Conservation (phyloP, 805 yeast species). For the Teunomyces funiuensis region DNA sequence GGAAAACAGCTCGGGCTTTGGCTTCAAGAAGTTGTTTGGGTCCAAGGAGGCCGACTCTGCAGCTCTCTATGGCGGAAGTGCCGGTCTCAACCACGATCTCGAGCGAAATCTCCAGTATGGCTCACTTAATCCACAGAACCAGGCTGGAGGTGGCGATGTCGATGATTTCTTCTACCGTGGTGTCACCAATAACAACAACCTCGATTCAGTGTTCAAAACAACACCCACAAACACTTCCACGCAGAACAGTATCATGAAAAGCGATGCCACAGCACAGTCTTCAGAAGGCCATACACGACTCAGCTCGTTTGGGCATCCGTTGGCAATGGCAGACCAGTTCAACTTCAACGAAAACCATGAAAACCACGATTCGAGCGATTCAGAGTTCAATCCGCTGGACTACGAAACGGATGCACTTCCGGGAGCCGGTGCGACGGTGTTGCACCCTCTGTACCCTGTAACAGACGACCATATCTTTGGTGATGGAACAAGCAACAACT, state of each 20-base stretch:
- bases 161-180: constrained; percentile 45
- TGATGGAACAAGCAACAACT: constrained; percentile 20
- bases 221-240: constrained; percentile 9
- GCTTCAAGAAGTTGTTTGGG: constrained; percentile 33
- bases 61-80: constrained; percentile 4
- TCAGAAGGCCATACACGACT: constrained; percentile 24
- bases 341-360: constrained; percentile 18
- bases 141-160: constrained; percentile 14
- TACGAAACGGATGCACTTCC: constrained; percentile 15
- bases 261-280: constrained; percentile 10
- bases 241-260: constrained; percentile 6
- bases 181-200: constrained; percentile 41
- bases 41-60: constrained; percentile 9
- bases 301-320: constrained; percentile 27
- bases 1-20: constrained; percentile 15
- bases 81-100: constrained; percentile 23
- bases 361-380: constrained; percentile 9
- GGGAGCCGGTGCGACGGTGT: constrained; percentile 2
- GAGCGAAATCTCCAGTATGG: constrained; percentile 20
- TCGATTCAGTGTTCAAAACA: constrained; percentile 37
- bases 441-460: constrained; percentile 2
- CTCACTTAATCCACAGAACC: constrained; percentile 14
- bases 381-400: constrained; percentile 19
- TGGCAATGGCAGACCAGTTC: constrained; percentile 21
- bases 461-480: constrained; percentile 5